Evolutionary conservation across 176 grass and related monocot species (phyloP).

Genomic region (Bonia amplexicaulis): DNA sequence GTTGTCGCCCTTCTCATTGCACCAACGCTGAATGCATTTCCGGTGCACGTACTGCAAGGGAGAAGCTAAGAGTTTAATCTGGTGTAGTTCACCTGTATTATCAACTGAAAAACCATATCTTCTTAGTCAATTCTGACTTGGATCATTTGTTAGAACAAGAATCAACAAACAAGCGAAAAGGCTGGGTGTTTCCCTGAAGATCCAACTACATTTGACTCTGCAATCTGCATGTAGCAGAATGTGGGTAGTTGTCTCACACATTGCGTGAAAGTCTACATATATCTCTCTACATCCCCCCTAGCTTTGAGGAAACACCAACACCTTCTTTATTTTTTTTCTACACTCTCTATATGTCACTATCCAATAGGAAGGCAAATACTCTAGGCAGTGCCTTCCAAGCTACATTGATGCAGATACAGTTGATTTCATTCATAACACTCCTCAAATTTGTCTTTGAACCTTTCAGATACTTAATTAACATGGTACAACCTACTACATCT

Average conservation of each 20-base stretch:
- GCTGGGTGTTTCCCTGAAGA: background rate
- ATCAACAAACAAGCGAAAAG: background rate
- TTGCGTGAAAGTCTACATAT: conserved; percentile 2
- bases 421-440: background rate
- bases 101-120: background rate
- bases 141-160: background rate
- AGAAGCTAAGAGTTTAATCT: conserved; percentile 5
- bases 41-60: conserved; percentile 71
- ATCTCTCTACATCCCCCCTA: background rate
- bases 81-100: background rate
- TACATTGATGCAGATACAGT: background rate
- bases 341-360: background rate
- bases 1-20: conserved; percentile 90
- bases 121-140: background rate
- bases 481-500: conserved; percentile 26
- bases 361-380: background rate
- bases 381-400: conserved; percentile 8
- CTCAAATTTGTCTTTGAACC: background rate
- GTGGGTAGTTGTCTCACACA: conserved; percentile 12
- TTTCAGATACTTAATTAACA: conserved; percentile 1
- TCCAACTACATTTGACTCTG: conserved; percentile 10
- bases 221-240: background rate
- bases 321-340: background rate
- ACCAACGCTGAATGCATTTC: conserved; percentile 90
- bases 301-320: background rate